A percentile compares a stretch with the other conserved stretches of the same genome.
Conservation (phyloP, 1,284 basidiomycete species). For the Gastroboletus turbinatus region DNA sequence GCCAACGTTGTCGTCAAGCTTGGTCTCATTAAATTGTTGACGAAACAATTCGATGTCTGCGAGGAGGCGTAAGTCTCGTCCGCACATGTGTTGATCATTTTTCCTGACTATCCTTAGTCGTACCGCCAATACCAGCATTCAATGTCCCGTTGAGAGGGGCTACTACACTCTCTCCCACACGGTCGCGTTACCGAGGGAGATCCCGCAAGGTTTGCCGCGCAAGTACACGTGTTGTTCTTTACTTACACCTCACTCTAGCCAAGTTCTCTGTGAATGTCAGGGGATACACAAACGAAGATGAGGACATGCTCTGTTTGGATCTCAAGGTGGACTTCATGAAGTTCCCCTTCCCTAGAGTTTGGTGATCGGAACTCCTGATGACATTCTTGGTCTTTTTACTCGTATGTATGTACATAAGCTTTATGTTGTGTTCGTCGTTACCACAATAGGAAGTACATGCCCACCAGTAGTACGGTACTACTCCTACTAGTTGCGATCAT, state of each 20-base stretch:
- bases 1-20: slow-evolving; percentile 88
- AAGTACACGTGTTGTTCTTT: not conserved
- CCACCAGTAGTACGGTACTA: no score
- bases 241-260: slow-evolving; percentile 48
- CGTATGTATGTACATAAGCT: slow-evolving; percentile 11
- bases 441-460: not conserved
- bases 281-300: slow-evolving; percentile 78
- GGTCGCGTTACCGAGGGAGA: slow-evolving; percentile 84
- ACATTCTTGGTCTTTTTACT: not conserved
- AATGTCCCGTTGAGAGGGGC: slow-evolving; percentile 78
- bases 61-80: slow-evolving; percentile 80
- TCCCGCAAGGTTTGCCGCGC: slow-evolving; percentile 70
- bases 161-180: slow-evolving; percentile 73
- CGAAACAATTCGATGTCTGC: slow-evolving; percentile 84
- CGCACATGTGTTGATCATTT: not conserved
- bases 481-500: not conserved
- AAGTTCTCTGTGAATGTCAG: slow-evolving; percentile 79
- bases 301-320: slow-evolving; percentile 79
- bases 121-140: slow-evolving; percentile 67
- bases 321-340: slow-evolving; percentile 75
- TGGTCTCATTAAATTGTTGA: slow-evolving; percentile 81
- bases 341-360: slow-evolving; percentile 36
- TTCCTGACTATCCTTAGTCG: slow-evolving; percentile 41
- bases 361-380: slow-evolving; percentile 20
- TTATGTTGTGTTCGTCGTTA: not conserved